A percentile compares a stretch with the other conserved stretches of the same genome.
Evolutionary conservation across 805 yeast genomes (phyloP).

Genomic region (Candida coleopterorum): DNA sequence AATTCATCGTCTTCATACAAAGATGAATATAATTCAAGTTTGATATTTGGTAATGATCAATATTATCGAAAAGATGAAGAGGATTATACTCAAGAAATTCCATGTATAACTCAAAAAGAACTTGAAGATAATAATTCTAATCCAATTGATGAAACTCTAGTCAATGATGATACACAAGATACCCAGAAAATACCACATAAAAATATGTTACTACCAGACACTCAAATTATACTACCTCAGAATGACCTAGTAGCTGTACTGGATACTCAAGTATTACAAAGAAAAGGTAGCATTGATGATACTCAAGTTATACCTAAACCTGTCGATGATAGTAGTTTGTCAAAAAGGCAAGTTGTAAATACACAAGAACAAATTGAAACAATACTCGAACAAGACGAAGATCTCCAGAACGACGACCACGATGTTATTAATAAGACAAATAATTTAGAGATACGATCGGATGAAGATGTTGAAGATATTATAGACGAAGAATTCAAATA

Average conservation of each 20-base stretch:
- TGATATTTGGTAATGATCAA: constrained; percentile 28
- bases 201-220: neutral
- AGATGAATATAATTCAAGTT: constrained; percentile 19
- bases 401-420: neutral
- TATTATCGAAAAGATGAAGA: no score
- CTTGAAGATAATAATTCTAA: constrained; percentile 6
- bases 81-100: neutral
- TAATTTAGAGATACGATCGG: constrained; percentile 11
- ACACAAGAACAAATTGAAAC: constrained; percentile 18
- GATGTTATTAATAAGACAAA: neutral
- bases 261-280: constrained; percentile 1
- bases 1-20: neutral
- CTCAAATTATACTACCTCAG: constrained; percentile 1
- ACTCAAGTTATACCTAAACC: constrained; percentile 5
- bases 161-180: constrained; percentile 4
- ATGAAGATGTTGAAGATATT: constrained; percentile 14
- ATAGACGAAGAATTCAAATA: constrained; percentile 2
- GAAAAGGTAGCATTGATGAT: neutral
- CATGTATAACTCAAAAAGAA: neutral
- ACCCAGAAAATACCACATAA: constrained; percentile 10
- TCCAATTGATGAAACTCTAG: constrained; percentile 6
- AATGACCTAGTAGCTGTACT: no score
- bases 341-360: constrained; percentile 30
- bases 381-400: neutral
- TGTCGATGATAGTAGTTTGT: constrained; percentile 3